These are phyloP conservation scores for Aspergillus transmontanensis DNA, from an alignment of 2,329 filamentous ascomycete species.

Conservation along the genomic window DNA sequence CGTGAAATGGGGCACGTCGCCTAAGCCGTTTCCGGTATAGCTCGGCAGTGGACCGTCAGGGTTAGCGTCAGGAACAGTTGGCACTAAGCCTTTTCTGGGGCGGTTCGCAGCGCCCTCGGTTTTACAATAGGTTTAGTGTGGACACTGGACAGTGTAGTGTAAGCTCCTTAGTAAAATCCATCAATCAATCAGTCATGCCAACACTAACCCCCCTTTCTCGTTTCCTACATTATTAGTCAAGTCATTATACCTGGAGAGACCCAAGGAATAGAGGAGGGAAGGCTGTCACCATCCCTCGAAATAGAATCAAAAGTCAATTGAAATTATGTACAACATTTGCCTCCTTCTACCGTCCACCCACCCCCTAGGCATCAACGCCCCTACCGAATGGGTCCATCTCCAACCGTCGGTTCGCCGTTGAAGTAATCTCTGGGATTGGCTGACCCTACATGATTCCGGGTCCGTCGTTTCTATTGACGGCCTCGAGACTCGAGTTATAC, in stretches of 20 bases:
- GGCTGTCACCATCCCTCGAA: neutral
- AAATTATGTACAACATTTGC: neutral
- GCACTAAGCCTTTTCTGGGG: slow-evolving; percentile 10
- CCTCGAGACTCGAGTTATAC: neutral
- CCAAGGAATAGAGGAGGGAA: neutral
- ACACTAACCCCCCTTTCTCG: neutral
- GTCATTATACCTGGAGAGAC: neutral
- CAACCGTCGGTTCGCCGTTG: neutral
- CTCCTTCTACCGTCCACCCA: neutral
- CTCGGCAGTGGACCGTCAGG: neutral
- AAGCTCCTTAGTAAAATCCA: neutral
- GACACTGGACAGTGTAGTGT: no score
- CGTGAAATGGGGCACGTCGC: neutral
- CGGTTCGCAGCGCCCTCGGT: slow-evolving; percentile 8
- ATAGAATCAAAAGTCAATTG: neutral
- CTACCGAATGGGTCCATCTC: neutral
- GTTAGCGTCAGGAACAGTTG: slow-evolving; percentile 12
- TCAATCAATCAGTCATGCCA: neutral
- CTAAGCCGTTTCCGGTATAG: slow-evolving; percentile 5
- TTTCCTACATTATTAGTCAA: neutral
- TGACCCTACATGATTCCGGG: neutral
- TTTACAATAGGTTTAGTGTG: neutral
- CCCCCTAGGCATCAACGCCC: neutral
- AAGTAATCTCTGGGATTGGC: neutral
- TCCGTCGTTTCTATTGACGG: neutral